Evolutionary conservation across 257 asterid genomes (phyloP).

Genomic region (Leonotis leonurus): DNA sequence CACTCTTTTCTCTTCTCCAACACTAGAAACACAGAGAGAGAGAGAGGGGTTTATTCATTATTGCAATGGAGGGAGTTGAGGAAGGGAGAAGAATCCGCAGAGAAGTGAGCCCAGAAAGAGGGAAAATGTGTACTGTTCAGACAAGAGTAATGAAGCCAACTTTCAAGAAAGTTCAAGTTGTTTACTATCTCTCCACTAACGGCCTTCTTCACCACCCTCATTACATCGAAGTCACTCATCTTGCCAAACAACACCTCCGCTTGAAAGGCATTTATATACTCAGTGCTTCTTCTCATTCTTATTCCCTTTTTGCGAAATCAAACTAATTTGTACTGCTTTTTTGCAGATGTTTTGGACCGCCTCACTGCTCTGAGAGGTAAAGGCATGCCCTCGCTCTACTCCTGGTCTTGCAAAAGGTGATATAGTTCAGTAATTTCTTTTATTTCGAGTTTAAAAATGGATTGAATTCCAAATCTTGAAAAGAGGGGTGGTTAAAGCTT

Average conservation of each 20-base stretch:
- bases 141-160: constrained; percentile 26
- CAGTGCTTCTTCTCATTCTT: too few species aligned
- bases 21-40: neutral
- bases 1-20: neutral
- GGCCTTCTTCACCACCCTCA: constrained; percentile 92
- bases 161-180: constrained; percentile 64
- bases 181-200: constrained; percentile 75
- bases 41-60: neutral
- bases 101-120: constrained; percentile 17
- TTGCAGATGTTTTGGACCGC: constrained; percentile 64
- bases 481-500: too few species aligned
- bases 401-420: constrained; percentile 94
- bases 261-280: too few species aligned
- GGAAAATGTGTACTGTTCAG: neutral
- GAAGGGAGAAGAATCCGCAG: constrained; percentile 16
- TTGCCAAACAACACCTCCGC: constrained; percentile 59
- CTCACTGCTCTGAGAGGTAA: constrained; percentile 63
- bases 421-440: neutral
- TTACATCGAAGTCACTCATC: constrained; percentile 61
- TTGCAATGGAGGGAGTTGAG: constrained; percentile 14
- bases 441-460: too few species aligned
- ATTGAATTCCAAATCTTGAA: too few species aligned
- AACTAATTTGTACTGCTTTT: neutral
- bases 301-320: too few species aligned
- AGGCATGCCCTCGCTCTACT: constrained; percentile 84